These are phyloP conservation scores for Populus deltoides DNA, from an alignment of 345 rosid genomes.

Conservation along the genomic window DNA sequence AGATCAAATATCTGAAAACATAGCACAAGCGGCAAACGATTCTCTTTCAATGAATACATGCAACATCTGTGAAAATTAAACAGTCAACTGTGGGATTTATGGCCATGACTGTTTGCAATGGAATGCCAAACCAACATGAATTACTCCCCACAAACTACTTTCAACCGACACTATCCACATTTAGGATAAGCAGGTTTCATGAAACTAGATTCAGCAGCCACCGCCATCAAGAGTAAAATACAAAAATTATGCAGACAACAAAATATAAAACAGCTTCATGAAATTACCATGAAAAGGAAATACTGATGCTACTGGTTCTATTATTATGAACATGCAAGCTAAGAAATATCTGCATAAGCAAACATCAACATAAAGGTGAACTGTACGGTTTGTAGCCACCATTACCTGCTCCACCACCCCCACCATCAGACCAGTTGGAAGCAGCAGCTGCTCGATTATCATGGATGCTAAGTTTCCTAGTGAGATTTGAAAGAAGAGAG, in stretches of 20 bases:
- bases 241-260: not conserved
- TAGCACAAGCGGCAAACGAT: not conserved
- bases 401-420: constrained; percentile 49
- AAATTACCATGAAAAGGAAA: not conserved
- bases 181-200: not conserved
- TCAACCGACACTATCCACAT: not conserved
- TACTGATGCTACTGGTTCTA: not conserved
- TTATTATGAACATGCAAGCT: not conserved
- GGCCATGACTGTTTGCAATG: not conserved
- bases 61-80: not conserved
- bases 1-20: constrained; percentile 1
- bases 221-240: not conserved
- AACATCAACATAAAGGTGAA: not conserved
- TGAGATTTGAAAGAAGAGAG: constrained; percentile 72
- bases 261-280: not conserved
- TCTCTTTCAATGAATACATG: not conserved
- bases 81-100: not conserved
- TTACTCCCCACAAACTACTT: not conserved
- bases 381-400: not conserved
- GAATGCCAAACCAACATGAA: not conserved
- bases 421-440: constrained; percentile 61
- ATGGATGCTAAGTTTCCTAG: constrained; percentile 79
- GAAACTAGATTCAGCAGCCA: not conserved
- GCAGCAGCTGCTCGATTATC: constrained; percentile 92
- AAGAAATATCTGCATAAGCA: not conserved